phyloP scores from a whole-genome alignment of 306 rosid species.

The Adenanthera pavonina region DNA sequence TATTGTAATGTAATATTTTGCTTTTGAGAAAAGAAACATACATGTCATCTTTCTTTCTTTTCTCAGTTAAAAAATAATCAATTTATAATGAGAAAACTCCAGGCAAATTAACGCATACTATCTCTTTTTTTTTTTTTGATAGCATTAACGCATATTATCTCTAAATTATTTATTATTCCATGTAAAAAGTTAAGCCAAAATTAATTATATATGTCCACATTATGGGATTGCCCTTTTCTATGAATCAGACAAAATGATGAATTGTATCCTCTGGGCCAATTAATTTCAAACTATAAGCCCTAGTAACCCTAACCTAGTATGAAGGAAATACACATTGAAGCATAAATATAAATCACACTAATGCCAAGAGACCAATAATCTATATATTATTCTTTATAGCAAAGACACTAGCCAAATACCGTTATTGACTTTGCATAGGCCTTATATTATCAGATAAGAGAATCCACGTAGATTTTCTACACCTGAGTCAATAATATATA shows the following conservation, averaged over 20 bases:
- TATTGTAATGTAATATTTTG: too few relatives aligned
- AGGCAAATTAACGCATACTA: too few relatives aligned
- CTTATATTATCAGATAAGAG: conserved; percentile 38
- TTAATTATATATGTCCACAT: conserved; percentile 1
- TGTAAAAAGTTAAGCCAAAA: too few relatives aligned
- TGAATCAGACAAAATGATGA: conserved; percentile 20
- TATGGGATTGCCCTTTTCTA: conserved; percentile 18
- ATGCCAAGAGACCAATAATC: background rate
- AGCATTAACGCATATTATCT: too few relatives aligned
- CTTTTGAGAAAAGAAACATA: background rate
- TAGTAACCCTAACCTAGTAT: background rate
- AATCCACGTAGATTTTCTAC: conserved; percentile 44
- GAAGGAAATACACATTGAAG: too few relatives aligned
- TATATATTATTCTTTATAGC: background rate
- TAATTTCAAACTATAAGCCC: background rate
- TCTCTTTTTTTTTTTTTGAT: too few relatives aligned
- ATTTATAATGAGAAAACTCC: background rate
- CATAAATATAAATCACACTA: background rate
- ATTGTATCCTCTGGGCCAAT: background rate
- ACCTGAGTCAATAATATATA: too few relatives aligned
- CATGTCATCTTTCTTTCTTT: background rate
- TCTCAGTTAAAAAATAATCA: background rate
- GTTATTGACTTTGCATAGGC: conserved; percentile 44
- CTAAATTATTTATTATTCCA: too few relatives aligned
- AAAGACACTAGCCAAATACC: conserved; percentile 17